Base-by-base conservation (phyloP, 805 yeast species). In the Teunomyces lycoperdinae region DNA sequence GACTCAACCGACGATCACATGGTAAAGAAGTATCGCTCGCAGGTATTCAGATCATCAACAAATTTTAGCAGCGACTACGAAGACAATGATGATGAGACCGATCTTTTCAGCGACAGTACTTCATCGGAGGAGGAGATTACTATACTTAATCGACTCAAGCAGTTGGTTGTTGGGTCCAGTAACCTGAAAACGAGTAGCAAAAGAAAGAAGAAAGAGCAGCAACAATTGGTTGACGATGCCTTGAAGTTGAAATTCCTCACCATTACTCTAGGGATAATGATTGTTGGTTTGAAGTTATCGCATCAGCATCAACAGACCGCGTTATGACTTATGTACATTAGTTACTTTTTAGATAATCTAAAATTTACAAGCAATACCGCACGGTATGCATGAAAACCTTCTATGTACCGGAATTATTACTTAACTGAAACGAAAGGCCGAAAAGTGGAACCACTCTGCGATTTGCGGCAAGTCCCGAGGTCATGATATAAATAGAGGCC, bases 211-310 rank as follows among this genome's bases (percentile, higher is more conserved):
- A 58, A 55, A 26, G 56, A 53, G 14, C 54, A 60, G 35, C 66
- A 61, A 30, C 49, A 53, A 13, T 53, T 66, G 31, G 72, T 67
- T 29, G 77, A 73, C 44, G 78, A 73, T 52, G 58, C 62, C 32
- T 58, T 73, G 49, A 70, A 68, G 57, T 70, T 69, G 52, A 73
- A 71, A 55, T 73, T 73, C 46, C 60, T 73, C 38, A 67, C 74
- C 40, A 64, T 73, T 31, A 72, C 75, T 8, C 56, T 73, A 34
- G 77, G 77, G 14, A 73, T 73, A 4, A 59, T 69, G 49, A 66
- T 73, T 34, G 57, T 73, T 35, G 76, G 74, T 0, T 55, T 71
- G 34, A 63, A 66, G 47, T 67, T 71, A 48, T 67, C 75, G 28
- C 57, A 58, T 39, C 62, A 56, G 44, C 48, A 42, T 38, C 50